These are phyloP conservation scores for Pholiota adiposa DNA, from an alignment of 1,284 basidiomycete genomes.

Conservation along the genomic window DNA sequence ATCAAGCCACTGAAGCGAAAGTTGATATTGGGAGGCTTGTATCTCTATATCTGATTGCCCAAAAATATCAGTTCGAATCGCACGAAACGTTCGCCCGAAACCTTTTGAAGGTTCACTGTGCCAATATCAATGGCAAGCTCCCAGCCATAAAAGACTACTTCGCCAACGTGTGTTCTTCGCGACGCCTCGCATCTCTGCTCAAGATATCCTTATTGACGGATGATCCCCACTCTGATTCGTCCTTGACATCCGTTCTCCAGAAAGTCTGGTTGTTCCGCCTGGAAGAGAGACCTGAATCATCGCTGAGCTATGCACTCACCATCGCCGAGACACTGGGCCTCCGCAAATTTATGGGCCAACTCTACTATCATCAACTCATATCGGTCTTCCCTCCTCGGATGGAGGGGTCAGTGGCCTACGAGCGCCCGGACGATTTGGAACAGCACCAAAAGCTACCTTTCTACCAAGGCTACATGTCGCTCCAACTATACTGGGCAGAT, in stretches of 20 bases:
- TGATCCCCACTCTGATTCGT: not conserved
- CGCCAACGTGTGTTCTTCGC: not conserved
- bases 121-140: not conserved
- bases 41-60: slow-evolving; percentile 1
- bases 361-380: not conserved
- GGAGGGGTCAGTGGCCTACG: not conserved
- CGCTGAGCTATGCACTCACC: not conserved
- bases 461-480: not conserved
- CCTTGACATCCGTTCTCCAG: not conserved
- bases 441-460: not conserved
- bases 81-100: slow-evolving; percentile 4
- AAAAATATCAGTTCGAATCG: slow-evolving; percentile 11
- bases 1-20: not conserved
- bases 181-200: not conserved
- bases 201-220: not conserved
- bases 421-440: not conserved
- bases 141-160: not conserved
- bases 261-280: slow-evolving; percentile 2
- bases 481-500: not conserved
- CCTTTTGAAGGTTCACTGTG: not conserved
- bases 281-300: not conserved
- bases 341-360: not conserved
- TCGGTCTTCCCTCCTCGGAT: not conserved
- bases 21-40: not conserved
- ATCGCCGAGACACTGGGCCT: not conserved